Evolutionary conservation across 2,329 filamentous ascomycete species (phyloP).

Genomic region (Neoascochyta sp.): DNA sequence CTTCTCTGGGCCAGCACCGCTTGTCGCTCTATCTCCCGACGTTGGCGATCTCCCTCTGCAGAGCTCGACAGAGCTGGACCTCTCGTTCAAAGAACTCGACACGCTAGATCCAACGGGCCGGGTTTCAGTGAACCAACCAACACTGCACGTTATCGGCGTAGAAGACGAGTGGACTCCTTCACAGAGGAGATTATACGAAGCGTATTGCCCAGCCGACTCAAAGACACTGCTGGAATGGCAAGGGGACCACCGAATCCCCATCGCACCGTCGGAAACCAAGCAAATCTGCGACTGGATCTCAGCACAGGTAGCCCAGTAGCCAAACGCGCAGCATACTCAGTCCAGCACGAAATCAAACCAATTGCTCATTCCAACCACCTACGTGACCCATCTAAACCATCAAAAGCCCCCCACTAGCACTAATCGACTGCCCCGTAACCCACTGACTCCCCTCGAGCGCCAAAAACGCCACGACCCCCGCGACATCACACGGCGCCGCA

Average conservation of each 20-base stretch:
- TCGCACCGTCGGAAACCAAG: not conserved
- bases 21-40: not conserved
- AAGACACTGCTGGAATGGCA: not conserved
- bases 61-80: not conserved
- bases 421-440: slow-evolving; percentile 56
- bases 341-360: no score
- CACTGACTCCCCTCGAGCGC: slow-evolving; percentile 63
- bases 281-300: no score
- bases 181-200: not conserved
- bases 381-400: not conserved
- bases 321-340: no score
- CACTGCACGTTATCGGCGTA: not conserved
- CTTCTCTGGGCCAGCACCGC: not conserved
- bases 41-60: not conserved
- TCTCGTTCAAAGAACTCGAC: not conserved
- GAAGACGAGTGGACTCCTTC: not conserved
- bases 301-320: no score
- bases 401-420: not conserved
- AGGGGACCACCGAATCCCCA: slow-evolving; percentile 1
- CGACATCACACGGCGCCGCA: slow-evolving; percentile 53
- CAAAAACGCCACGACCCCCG: slow-evolving; percentile 68
- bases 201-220: not conserved
- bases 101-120: not conserved
- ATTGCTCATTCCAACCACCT: no score
- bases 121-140: not conserved